Evolutionary conservation across 192 early-diverging fungal genomes (phyloP), one percentile per base, ranked within the genome.

Genomic region (Dissophora globulifera): DNA sequence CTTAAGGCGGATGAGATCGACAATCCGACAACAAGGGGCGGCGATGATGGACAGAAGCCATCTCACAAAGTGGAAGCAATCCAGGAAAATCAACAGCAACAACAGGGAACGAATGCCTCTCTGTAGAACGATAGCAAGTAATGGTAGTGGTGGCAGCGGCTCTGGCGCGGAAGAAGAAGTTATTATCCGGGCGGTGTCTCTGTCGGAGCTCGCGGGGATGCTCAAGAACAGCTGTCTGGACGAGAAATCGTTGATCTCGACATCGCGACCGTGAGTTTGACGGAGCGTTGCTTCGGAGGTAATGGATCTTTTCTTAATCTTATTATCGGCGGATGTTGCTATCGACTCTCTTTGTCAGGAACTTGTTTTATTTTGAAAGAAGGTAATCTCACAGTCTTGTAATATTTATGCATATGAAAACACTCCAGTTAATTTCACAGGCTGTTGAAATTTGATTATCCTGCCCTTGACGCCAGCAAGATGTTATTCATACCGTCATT

Each of bases 181-280:
- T 16, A 76, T 76, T 45, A 52, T 76, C 11, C 72, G 67, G 35
- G 72, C 72, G 17, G 72, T 76, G 1, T 64, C 72, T 5, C 23
- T 76, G 15, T 76, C 72, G 30, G 58, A 67, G 22, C 50, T 76
- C 19, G 60, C 71, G 17, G 71, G 71, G 10, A 54, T 75, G 62
- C n/a, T 75, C 12, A 51, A 62, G 7, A 62, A 75, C 20, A 66
- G 57, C 19, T 66, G 71, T 31, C 57, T 75, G 1, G 71, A 75
- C 16, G 71, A 75, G 8, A 62, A 75, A 3, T 58, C 60, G 1
- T 60, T 45, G 7, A 59, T 29, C 16, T 27, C 71, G 20, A 22
- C 54, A 11, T 62, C 71, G 8, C 40, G 62, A 32, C 32, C 62
- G 0, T 75, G 71, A 62, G 33, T 50, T 20, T 62, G 49, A 13